Evolutionary conservation across 1,139 yeast species (phyloP), one percentile per base, ranked within the genome.

Genomic region (Candida tropicalis): DNA sequence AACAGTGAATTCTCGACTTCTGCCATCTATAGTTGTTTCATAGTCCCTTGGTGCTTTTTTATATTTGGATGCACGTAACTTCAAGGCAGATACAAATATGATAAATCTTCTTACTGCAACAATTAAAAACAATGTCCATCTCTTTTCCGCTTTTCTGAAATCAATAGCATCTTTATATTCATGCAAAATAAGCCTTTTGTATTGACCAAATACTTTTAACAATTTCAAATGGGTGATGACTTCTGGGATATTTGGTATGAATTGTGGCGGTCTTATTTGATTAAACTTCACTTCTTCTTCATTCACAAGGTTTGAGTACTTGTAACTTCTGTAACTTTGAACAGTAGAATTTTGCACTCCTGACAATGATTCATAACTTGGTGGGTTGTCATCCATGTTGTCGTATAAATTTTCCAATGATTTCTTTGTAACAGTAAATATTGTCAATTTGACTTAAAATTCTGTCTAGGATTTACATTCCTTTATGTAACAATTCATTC

Each of bases 41-140:
- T 29, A 7, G n/a, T 9, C 3, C 12, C 20, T n/a, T 5, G 2
- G 3, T 5, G 13, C 20, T 6, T 3, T 12, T 6, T 3, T 6
- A 5, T 11, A 24, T 5, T 6, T 5, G 2, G 10, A 16, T 3
- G 9, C 10, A 5, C 17, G 34, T n/a, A 41, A 34, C 31, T 44
- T 48, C 34, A 59, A 46, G 1, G 59, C 58, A 18, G 60, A 55
- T 42, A 63, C 55, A 54, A 62, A 69, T 3, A 55, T 44, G 8
- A 59, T 45, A 41, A 66, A 69, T 25, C 73, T 51, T 42, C 67
- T 55, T 6, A 57, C 63, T 0, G 74, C 66, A 36, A 59, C 52
- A 1, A 62, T 51, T 20, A 66, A 44, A 42, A 60, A 69, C 4
- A 59, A 54, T 35, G 59, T 58, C 73, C 73, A 69, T 9, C 53